Evolutionary conservation across 169 alveolate genomes (phyloP).

Genomic region (Plasmodium berghei): DNA sequence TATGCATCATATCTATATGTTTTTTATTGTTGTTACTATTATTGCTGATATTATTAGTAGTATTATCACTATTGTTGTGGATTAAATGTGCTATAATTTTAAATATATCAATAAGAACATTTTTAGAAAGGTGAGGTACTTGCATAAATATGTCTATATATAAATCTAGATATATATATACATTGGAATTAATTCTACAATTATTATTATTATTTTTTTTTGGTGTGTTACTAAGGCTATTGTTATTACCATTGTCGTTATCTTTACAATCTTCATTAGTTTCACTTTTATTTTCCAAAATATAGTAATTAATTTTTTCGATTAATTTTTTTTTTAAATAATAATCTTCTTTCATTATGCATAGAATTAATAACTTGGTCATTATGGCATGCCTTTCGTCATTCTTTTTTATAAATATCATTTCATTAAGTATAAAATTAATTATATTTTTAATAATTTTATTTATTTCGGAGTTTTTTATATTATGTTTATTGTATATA

Average conservation of each 20-base stretch:
- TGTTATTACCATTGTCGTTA: neutral
- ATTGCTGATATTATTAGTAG: neutral
- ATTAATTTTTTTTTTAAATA: conserved; percentile 71
- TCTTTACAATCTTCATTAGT: neutral
- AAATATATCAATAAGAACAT: conserved; percentile 38
- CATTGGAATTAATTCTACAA: neutral
- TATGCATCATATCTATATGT: conserved; percentile 40
- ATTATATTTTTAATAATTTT: conserved; percentile 74
- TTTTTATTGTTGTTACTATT: conserved; percentile 4
- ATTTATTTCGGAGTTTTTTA: conserved; percentile 37
- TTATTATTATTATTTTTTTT: conserved; percentile 3
- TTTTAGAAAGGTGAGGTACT: conserved; percentile 67
- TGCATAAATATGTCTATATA: conserved; percentile 60
- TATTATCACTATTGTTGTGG: neutral
- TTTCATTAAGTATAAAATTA: conserved; percentile 66
- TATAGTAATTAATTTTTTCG: conserved; percentile 39
- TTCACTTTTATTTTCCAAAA: neutral
- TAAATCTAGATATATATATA: conserved; percentile 58
- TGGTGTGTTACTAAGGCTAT: neutral
- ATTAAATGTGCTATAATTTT: conserved; percentile 21
- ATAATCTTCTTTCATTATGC: conserved; percentile 58
- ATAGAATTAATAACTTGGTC: conserved; percentile 56
- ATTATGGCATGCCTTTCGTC: conserved; percentile 67
- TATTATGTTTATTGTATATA: neutral
- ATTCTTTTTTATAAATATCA: conserved; percentile 56